Evolutionary conservation across 495 filamentous ascomycete genomes (phyloP), one percentile per base, ranked within the genome.

Genomic region (Penicillium canescens): DNA sequence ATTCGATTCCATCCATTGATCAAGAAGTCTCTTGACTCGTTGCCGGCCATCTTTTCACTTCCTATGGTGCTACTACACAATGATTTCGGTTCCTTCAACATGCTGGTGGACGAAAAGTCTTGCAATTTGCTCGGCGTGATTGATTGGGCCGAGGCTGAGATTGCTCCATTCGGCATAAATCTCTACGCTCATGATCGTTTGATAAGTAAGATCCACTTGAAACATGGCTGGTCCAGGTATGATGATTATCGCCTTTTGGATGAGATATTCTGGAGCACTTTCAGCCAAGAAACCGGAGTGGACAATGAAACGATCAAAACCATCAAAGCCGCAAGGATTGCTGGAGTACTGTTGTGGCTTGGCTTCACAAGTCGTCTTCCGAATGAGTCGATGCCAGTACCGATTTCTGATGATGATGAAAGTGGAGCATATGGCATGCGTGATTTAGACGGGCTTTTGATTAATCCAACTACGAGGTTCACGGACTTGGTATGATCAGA

Each of bases 321-420:
- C 3, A 73, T 77, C 55, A 72, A 68, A 41, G 12, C 59, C n/a
- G 72, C 72, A 55, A 69, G 73, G 47, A 57, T 69, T 38, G 41
- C 59, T 13, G 76, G 74, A 11, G 51, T 75, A 24, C 41, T 78
- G 26, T 51, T 63, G 2, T 71, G 67, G 6, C 35, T 36, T 33
- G 72, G 70, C 13, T 76, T 77, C 46, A 77, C 68, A 12, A 68
- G 65, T 52, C 68, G 72, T 21, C 69, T 76, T 47, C 63, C 61
- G 31, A 72, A 73, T 57, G 51, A 46, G 55, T 62, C 63, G 6
- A 43, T 60, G 44, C 61, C 70, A 44, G 57, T 60, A n/a, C 69
- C 74, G 28, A 73, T 78, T 44, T 37, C 28, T 5, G 64, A 71
- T 55, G 65, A 71, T 54, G 67, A 73, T 58, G 69, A 74, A 56